These are phyloP conservation scores for Melanogaster broomeanus DNA, from an alignment of 768 basidiomycete genomes.

Conservation along the genomic window DNA sequence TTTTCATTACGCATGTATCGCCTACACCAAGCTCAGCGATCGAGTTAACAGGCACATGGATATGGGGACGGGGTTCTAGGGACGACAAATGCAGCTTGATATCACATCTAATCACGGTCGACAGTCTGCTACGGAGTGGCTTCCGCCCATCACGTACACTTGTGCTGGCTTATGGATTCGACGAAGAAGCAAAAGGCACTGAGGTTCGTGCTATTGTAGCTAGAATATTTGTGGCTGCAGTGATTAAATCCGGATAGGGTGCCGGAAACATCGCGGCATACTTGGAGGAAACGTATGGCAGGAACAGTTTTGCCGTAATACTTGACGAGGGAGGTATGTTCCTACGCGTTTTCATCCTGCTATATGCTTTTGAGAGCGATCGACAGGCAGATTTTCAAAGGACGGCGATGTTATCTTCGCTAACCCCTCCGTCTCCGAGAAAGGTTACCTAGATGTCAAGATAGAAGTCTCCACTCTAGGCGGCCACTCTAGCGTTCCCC, in stretches of 20 bases:
- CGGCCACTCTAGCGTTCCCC: conserved; percentile 83
- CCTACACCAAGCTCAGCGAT: conserved; percentile 50
- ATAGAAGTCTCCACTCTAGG: conserved; percentile 66
- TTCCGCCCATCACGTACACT: conserved; percentile 48
- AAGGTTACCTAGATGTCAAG: conserved; percentile 63
- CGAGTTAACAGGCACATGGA: conserved; percentile 40
- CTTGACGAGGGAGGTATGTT: too few species aligned
- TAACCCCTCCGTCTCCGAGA: conserved; percentile 64
- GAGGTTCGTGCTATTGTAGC: neutral
- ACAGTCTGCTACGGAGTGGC: conserved; percentile 44
- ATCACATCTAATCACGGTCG: conserved; percentile 49
- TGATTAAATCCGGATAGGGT: conserved; percentile 42
- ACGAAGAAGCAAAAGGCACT: too few species aligned
- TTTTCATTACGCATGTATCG: neutral
- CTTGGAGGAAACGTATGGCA: conserved; percentile 61
- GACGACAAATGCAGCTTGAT: conserved; percentile 76
- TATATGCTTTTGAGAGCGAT: neutral
- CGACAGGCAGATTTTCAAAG: neutral
- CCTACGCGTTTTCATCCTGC: too few species aligned
- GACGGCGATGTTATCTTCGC: conserved; percentile 42
- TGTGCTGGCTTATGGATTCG: conserved; percentile 47
- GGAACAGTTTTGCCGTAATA: conserved; percentile 68
- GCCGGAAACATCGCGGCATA: conserved; percentile 46
- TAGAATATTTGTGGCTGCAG: conserved; percentile 47
- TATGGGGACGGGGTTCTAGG: conserved; percentile 78